A percentile compares a stretch with the other conserved stretches of the same genome.
Evolutionary conservation across 1,284 basidiomycete genomes (phyloP).

Genomic region (Trametes versicolor): DNA sequence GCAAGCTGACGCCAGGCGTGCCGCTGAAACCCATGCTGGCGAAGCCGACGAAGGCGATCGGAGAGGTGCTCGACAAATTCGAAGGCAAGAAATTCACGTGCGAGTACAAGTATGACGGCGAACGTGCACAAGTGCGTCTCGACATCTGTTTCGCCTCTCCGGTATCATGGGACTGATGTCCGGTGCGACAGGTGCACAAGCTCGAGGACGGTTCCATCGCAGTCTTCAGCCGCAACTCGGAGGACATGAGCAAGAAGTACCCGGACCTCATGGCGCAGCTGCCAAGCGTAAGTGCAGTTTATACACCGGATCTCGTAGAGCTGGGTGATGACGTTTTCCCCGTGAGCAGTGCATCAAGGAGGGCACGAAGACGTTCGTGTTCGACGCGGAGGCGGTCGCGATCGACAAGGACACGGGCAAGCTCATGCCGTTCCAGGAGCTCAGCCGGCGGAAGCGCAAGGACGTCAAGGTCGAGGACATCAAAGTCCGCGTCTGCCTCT

Average conservation of each 20-base stretch:
- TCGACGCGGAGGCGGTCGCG: slow-evolving; percentile 97
- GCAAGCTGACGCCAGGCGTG: slow-evolving; percentile 95
- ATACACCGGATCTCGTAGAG: slow-evolving; percentile 1
- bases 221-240: slow-evolving; percentile 97
- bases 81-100: slow-evolving; percentile 97
- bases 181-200: slow-evolving; percentile 77
- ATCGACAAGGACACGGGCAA: slow-evolving; percentile 88
- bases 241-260: slow-evolving; percentile 99
- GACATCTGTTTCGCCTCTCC: not conserved
- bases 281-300: slow-evolving; percentile 68
- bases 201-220: slow-evolving; percentile 82
- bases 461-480: slow-evolving; percentile 98
- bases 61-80: slow-evolving; percentile 98
- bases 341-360: slow-evolving; percentile 83
- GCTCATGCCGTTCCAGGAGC: slow-evolving; percentile 97
- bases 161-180: slow-evolving; percentile 7
- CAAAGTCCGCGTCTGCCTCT: slow-evolving; percentile 94
- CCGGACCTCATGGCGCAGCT: slow-evolving; percentile 96
- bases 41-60: slow-evolving; percentile 99
- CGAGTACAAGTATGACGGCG: slow-evolving; percentile 99
- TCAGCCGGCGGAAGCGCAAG: slow-evolving; percentile 95
- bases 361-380: slow-evolving; percentile 86
- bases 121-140: slow-evolving; percentile 85
- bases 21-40: slow-evolving; percentile 99
- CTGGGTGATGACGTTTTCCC: slow-evolving; percentile 1